phyloP scores from a whole-genome alignment of 352 stramenopile species.

The Blastocystis sp. region DNA sequence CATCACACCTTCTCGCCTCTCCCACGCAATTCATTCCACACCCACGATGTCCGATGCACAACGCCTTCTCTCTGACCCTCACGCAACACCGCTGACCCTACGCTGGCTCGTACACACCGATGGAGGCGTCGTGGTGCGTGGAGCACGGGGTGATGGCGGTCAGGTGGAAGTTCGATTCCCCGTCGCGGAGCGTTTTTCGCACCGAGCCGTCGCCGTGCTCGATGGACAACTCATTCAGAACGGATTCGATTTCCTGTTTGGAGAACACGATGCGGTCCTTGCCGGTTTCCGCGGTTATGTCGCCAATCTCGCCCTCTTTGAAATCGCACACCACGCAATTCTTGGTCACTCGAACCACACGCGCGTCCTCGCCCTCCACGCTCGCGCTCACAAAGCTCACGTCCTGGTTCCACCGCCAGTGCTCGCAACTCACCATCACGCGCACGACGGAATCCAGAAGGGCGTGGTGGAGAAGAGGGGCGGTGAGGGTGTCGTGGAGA shows the following conservation, averaged over 20 bases:
- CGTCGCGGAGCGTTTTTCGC: background rate
- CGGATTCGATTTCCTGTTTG: background rate
- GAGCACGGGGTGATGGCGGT: background rate
- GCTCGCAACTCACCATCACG: background rate
- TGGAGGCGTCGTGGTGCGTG: background rate
- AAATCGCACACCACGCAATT: background rate
- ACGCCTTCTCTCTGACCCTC: background rate
- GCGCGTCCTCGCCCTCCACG: slow-evolving; percentile 29
- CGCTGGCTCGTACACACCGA: background rate
- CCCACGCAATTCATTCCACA: slow-evolving; percentile 43
- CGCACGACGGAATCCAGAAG: background rate
- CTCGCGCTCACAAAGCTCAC: background rate
- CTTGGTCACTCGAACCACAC: slow-evolving; percentile 2
- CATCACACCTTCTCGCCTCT: background rate
- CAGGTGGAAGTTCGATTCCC: slow-evolving; percentile 3
- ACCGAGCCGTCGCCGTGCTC: slow-evolving; percentile 26
- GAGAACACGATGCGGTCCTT: background rate
- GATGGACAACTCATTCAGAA: slow-evolving; percentile 1
- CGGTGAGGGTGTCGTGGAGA: background rate
- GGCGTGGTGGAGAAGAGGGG: background rate
- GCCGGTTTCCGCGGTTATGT: background rate
- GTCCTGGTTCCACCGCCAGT: slow-evolving; percentile 1
- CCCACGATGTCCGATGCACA: slow-evolving; percentile 31
- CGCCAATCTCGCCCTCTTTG: background rate
- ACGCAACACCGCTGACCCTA: background rate